Conservation (phyloP, 2,329 filamentous ascomycete species). For the Paramyrothecium roridum region DNA sequence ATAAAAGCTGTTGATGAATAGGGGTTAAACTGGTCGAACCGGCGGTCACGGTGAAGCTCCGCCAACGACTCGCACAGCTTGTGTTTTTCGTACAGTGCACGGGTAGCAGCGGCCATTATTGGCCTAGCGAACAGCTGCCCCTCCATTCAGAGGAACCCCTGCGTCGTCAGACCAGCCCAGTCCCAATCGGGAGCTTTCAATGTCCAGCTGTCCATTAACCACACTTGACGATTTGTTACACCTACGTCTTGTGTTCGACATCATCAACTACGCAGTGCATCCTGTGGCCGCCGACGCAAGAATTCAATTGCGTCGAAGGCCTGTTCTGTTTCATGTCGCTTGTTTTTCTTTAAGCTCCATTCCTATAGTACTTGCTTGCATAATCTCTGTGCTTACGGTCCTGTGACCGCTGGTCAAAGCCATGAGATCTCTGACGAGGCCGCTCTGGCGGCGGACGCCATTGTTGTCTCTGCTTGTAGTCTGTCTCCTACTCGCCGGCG, state of each 20-base stretch:
- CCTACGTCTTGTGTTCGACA: not conserved
- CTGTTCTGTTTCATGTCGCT: conserved; percentile 2
- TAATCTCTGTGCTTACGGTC: not conserved
- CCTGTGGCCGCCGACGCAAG: not conserved
- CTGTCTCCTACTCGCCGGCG: conserved; percentile 58
- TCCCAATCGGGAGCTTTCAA: not conserved
- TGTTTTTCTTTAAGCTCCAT: conserved; percentile 1
- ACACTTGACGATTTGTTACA: not conserved
- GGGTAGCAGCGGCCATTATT: not conserved
- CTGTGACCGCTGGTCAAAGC: conserved; percentile 2
- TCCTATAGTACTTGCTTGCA: conserved; percentile 8
- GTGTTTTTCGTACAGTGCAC: conserved; percentile 5
- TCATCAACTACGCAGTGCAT: not conserved
- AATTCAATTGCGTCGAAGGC: not conserved
- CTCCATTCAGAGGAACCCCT: conserved; percentile 1
- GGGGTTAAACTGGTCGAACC: not conserved
- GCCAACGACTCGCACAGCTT: not conserved
- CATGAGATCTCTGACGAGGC: conserved; percentile 49
- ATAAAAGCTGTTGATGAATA: too few relatives aligned
- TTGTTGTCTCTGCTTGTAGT: conserved; percentile 57
- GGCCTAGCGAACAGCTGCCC: conserved; percentile 1
- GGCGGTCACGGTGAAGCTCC: not conserved
- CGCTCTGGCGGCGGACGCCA: conserved; percentile 63
- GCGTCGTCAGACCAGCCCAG: not conserved
- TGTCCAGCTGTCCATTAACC: not conserved